Conservation (phyloP, 2,329 filamentous ascomycete genomes). For the Curvularia sp. region DNA sequence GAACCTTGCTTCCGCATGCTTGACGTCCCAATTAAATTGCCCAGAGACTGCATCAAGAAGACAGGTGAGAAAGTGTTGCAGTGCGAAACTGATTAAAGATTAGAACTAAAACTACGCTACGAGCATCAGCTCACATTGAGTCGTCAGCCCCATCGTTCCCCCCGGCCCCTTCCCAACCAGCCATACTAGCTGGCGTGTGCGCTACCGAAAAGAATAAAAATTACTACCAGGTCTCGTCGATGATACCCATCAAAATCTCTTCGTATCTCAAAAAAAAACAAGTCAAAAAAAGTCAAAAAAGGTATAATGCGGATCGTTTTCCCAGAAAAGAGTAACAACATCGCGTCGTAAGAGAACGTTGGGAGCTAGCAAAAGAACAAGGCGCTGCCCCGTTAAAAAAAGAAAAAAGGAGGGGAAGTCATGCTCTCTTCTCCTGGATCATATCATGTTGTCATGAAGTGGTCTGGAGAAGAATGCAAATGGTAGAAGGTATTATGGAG, state of each 20-base stretch:
- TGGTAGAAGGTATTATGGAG: neutral
- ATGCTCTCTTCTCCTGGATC: conserved; percentile 6
- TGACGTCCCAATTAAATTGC: neutral
- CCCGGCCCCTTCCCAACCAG: neutral
- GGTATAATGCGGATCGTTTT: conserved; percentile 29
- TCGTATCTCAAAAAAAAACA: conserved; percentile 3
- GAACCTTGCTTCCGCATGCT: neutral
- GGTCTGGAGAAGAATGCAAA: conserved; percentile 1
- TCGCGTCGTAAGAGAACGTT: conserved; percentile 45
- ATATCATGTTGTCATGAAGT: neutral
- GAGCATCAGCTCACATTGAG: neutral
- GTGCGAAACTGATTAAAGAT: neutral
- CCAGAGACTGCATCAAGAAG: neutral
- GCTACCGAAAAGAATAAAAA: conserved; percentile 29
- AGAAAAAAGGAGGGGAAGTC: neutral
- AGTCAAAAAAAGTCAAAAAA: conserved; percentile 15
- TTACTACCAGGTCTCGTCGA: conserved; percentile 28
- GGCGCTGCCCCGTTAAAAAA: neutral
- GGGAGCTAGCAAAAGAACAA: conserved; percentile 7
- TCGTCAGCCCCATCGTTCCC: neutral
- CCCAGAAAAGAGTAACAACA: conserved; percentile 41
- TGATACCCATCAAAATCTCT: conserved; percentile 10
- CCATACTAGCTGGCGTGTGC: conserved; percentile 10
- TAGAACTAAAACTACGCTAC: conserved; percentile 8
- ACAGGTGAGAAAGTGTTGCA: neutral